These are phyloP conservation scores for Diaporthe helianthi DNA, from an alignment of 2,329 filamentous ascomycete genomes.

Conservation along the genomic window DNA sequence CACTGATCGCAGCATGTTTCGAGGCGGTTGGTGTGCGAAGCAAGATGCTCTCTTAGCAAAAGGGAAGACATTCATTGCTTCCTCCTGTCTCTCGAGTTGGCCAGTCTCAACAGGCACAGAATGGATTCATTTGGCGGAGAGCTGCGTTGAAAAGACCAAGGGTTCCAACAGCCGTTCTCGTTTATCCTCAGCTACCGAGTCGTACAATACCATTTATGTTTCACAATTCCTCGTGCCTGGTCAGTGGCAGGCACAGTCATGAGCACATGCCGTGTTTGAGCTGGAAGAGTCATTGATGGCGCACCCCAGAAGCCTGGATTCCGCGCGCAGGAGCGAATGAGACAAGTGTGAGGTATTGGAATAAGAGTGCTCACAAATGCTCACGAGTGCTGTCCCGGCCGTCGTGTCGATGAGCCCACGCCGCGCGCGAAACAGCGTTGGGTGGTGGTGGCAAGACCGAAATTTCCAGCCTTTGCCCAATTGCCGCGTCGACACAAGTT, in stretches of 20 bases:
- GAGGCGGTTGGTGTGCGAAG: neutral
- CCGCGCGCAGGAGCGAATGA: neutral
- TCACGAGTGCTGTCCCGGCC: neutral
- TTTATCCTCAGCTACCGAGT: slow-evolving; percentile 3
- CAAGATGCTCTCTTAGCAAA: neutral
- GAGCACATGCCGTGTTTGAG: slow-evolving; percentile 7
- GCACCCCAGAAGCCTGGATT: neutral
- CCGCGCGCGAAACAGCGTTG: neutral
- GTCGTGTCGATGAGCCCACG: neutral
- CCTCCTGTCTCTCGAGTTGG: neutral
- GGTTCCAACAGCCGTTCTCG: neutral
- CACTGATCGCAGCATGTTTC: neutral
- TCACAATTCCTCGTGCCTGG: neutral
- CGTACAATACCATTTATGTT: slow-evolving; percentile 14
- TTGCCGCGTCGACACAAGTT: neutral
- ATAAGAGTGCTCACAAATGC: no score
- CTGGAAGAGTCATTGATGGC: neutral
- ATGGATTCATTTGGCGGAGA: neutral
- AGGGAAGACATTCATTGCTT: neutral
- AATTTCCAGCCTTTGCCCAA: slow-evolving; percentile 7
- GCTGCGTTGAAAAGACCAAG: neutral
- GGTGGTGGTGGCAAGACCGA: neutral
- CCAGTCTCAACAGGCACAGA: neutral
- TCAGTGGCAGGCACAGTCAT: neutral
- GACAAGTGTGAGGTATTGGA: slow-evolving; percentile 4